Conservation (phyloP, 2,329 filamentous ascomycete species). For the Ophiostoma populinum region DNA sequence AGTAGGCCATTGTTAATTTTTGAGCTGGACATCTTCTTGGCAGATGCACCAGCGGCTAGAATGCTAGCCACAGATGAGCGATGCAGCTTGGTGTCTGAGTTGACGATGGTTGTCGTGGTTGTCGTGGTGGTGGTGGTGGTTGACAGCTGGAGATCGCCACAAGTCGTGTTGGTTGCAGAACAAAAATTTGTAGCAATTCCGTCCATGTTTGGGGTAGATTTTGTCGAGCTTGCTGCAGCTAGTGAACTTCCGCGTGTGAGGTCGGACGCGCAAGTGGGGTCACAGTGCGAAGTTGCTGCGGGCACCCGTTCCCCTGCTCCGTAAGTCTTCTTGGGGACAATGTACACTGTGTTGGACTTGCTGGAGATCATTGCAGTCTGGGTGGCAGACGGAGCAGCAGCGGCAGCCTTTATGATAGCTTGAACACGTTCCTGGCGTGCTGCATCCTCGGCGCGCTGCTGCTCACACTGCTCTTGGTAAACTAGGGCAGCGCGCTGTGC, state of each 20-base stretch:
- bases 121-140: neutral
- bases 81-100: neutral
- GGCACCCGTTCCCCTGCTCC: no score
- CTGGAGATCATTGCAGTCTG: no score
- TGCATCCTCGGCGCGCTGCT: slow-evolving; percentile 7
- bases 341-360: neutral
- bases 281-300: no score
- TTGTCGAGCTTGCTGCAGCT: neutral
- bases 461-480: slow-evolving; percentile 9
- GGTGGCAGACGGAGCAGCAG: no score
- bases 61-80: neutral
- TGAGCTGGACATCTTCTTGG: slow-evolving; percentile 5
- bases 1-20: slow-evolving; percentile 3
- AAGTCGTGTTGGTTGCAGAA: neutral
- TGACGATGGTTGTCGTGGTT: neutral
- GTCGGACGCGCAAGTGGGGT: neutral
- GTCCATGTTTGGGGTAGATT: neutral
- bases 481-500: slow-evolving; percentile 10
- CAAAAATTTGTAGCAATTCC: neutral
- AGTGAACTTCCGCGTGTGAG: neutral
- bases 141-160: neutral
- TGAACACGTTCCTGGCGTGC: slow-evolving; percentile 6
- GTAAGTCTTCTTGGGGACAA: no score
- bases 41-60: neutral
- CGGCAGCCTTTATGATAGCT: neutral